Conservation (phyloP, 129 eudicot genomes). For the Sambucus nigra region DNA sequence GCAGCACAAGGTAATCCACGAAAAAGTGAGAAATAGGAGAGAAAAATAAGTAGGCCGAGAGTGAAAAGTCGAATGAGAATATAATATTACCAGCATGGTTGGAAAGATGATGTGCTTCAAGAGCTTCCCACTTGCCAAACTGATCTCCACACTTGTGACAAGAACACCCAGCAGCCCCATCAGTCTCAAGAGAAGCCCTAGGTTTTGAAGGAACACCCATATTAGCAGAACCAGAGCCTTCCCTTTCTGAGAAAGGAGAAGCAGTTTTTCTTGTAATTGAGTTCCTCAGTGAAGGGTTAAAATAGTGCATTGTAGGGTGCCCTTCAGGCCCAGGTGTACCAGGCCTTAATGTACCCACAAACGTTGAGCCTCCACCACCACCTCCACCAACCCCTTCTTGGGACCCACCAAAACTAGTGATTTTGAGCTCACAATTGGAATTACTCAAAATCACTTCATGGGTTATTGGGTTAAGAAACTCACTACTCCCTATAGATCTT, state of each 20-base stretch:
- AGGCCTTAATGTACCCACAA: conserved; percentile 77
- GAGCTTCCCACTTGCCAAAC: conserved; percentile 88
- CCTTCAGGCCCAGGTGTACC: conserved; percentile 96
- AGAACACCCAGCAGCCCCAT: conserved; percentile 34
- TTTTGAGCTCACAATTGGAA: conserved; percentile 82
- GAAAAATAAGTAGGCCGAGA: neutral
- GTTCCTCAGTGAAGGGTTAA: conserved; percentile 29
- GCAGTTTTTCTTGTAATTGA: conserved; percentile 43
- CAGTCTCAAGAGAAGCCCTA: conserved; percentile 48
- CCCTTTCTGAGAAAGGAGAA: conserved; percentile 21
- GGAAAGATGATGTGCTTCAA: conserved; percentile 95
- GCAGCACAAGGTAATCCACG: too few species aligned
- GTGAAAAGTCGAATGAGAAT: neutral
- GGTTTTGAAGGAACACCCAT: conserved; percentile 26
- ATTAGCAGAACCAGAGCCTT: conserved; percentile 12
- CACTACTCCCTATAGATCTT: conserved; percentile 95
- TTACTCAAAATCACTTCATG: conserved; percentile 88
- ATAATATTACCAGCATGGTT: conserved; percentile 55
- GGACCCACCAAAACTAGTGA: conserved; percentile 57
- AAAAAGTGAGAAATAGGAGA: conserved; percentile 1
- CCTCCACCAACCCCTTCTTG: conserved; percentile 43
- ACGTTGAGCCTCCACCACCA: conserved; percentile 44
- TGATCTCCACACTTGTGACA: conserved; percentile 97
- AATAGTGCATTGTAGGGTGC: conserved; percentile 56
- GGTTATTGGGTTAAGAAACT: conserved; percentile 84